Base-by-base conservation (phyloP, 2,329 filamentous ascomycete genomes). In the Alternaria sp. region DNA sequence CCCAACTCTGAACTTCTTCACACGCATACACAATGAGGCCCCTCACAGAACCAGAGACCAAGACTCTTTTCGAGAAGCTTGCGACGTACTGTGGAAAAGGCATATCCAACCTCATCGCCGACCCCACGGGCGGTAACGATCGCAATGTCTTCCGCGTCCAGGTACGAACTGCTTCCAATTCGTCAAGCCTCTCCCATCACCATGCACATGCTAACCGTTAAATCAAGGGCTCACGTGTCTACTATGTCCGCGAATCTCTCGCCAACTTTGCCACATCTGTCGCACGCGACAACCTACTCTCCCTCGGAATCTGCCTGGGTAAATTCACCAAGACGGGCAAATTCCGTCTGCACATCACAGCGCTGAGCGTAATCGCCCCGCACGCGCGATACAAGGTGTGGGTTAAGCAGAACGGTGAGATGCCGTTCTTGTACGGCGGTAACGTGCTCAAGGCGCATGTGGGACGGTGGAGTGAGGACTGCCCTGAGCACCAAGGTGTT, bases 271-370 rank as follows among this genome's bases (percentile, higher is more conserved):
- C 95, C 32, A 96, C 92, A 5, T 93, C 91, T 22, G 88, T 98
- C 66, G 87, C 91, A 38, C 89, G 93, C 70, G 90, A 92, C 68
- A 91, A 90, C 75, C 87, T 98, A 1, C 87, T 97, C 52, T 94
- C 91, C 0, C 83, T 97, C n/a, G 94, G 94, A 26, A 94, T 91
- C 24, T 97, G 94, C 77, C 82, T 98, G 12, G 93, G 93, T 74
- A 97, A 97, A 78, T 96, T 97, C 83, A 97, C 94, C 63, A 98
- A 97, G 84, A 92, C 93, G 5, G 93, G 93, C 65, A 97, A 98
- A 80, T 98, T 99, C 83, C 85, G 94, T 54, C 85, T 99, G 56
- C 94, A 97, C 82, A 92, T 98, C 75, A 98, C 94, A 1, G 91
- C 87, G n/a, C 85, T 99, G 59, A 91, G 93, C 65, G 87, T 97